These are phyloP conservation scores for Diatrype stigma DNA, from an alignment of 2,329 filamentous ascomycete species.

Conservation along the genomic window DNA sequence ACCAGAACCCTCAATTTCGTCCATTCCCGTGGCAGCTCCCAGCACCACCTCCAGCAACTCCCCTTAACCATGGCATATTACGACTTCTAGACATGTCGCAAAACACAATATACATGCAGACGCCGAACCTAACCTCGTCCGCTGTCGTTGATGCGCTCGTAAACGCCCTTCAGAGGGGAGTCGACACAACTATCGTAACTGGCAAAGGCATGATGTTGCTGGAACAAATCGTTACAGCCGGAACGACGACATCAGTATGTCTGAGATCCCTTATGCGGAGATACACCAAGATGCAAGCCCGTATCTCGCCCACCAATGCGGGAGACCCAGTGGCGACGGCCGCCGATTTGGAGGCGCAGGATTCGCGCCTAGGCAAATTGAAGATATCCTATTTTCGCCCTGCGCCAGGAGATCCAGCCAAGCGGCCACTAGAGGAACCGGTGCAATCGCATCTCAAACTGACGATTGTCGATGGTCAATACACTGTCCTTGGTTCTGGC, in stretches of 20 bases:
- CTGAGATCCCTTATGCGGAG: constrained; percentile 54
- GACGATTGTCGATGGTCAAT: constrained; percentile 65
- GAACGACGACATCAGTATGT: constrained; percentile 66
- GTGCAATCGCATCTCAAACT: constrained; percentile 76
- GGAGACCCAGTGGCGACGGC: constrained; percentile 15
- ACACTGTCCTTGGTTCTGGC: constrained; percentile 69
- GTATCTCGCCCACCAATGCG: constrained; percentile 14
- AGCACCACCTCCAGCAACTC: constrained; percentile 54
- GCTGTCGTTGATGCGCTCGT: constrained; percentile 60
- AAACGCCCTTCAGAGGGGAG: constrained; percentile 58
- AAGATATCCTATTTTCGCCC: constrained; percentile 55
- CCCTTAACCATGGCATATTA: constrained; percentile 63
- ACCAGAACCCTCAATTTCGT: constrained; percentile 61
- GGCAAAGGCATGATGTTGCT: constrained; percentile 68
- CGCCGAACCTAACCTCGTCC: constrained; percentile 70
- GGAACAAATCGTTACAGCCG: constrained; percentile 77
- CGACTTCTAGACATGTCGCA: constrained; percentile 56
- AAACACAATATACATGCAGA: constrained; percentile 62
- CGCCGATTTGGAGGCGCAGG: constrained; percentile 40
- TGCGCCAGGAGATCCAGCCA: constrained; percentile 9
- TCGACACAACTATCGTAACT: constrained; percentile 65
- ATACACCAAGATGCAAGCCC: constrained; percentile 37
- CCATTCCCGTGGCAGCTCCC: constrained; percentile 52
- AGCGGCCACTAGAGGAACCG: constrained; percentile 46
- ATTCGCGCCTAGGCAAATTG: constrained; percentile 42